These are phyloP conservation scores for Gastrolobium villosum DNA, from an alignment of 306 rosid species.

Conservation along the genomic window DNA sequence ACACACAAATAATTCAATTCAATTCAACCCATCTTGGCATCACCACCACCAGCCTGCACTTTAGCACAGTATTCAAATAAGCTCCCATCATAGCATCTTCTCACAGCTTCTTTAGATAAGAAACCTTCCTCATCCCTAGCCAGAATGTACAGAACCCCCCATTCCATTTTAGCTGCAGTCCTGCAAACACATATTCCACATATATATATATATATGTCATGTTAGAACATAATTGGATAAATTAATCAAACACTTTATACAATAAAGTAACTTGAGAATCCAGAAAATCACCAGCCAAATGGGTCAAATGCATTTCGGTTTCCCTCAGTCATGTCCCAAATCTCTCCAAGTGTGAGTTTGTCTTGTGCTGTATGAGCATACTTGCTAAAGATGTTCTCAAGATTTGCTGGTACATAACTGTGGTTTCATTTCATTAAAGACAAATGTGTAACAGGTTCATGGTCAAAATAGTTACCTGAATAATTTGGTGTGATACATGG, in stretches of 20 bases:
- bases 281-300: slow-evolving; percentile 69
- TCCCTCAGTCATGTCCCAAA: slow-evolving; percentile 88
- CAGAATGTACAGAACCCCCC: slow-evolving; percentile 71
- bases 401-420: slow-evolving; percentile 71
- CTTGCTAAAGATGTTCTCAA: slow-evolving; percentile 82
- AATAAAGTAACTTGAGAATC: neutral
- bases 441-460: neutral
- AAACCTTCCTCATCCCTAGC: slow-evolving; percentile 83
- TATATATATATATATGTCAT: neutral
- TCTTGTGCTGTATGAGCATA: slow-evolving; percentile 73
- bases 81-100: slow-evolving; percentile 83
- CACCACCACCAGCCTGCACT: slow-evolving; percentile 45
- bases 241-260: neutral
- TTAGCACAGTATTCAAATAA: slow-evolving; percentile 85
- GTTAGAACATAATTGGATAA: neutral
- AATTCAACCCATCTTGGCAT: slow-evolving; percentile 59
- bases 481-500: neutral
- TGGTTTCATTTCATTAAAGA: slow-evolving; percentile 31
- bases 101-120: slow-evolving; percentile 81
- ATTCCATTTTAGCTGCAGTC: slow-evolving; percentile 72
- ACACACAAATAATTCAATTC: neutral
- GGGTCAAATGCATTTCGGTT: slow-evolving; percentile 70
- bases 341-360: slow-evolving; percentile 69
- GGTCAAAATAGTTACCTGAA: neutral
- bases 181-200: slow-evolving; percentile 48